Conservation (phyloP, 768 basidiomycete species). For the Leucocoprinus birnbaumii region DNA sequence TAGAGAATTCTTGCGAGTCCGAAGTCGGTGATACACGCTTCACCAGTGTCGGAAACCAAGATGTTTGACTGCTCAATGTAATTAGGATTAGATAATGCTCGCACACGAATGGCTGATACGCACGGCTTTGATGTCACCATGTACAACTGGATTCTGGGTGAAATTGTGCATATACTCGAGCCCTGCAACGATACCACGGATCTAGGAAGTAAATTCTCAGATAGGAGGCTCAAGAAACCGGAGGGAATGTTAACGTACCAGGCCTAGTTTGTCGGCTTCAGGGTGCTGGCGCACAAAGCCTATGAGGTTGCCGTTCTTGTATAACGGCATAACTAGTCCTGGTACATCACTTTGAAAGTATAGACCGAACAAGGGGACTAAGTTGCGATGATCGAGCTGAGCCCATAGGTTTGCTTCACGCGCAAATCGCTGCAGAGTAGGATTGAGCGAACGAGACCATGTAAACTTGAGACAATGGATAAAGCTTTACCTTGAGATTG, state of each 20-base stretch:
- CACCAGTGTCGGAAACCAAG: conserved; percentile 25
- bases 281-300: conserved; percentile 10
- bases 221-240: neutral
- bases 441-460: neutral
- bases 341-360: conserved; percentile 10
- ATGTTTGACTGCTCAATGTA: conserved; percentile 28
- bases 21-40: conserved; percentile 34
- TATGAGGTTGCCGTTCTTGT: conserved; percentile 12
- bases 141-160: conserved; percentile 20
- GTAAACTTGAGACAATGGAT: no score
- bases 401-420: conserved; percentile 14
- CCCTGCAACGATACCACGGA: conserved; percentile 13
- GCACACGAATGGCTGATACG: no score
- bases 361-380: conserved; percentile 15
- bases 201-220: neutral
- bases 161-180: conserved; percentile 17
- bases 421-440: conserved; percentile 9
- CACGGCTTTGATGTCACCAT: no score
- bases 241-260: neutral
- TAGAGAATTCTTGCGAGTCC: conserved; percentile 34
- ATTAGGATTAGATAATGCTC: no score
- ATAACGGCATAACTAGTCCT: conserved; percentile 16
- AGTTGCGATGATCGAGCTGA: conserved; percentile 11
- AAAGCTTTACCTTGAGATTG: neutral
- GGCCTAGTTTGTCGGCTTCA: neutral